Base-by-base conservation (phyloP, 2,329 filamentous ascomycete genomes). In the Aspergillus transmontanensis region DNA sequence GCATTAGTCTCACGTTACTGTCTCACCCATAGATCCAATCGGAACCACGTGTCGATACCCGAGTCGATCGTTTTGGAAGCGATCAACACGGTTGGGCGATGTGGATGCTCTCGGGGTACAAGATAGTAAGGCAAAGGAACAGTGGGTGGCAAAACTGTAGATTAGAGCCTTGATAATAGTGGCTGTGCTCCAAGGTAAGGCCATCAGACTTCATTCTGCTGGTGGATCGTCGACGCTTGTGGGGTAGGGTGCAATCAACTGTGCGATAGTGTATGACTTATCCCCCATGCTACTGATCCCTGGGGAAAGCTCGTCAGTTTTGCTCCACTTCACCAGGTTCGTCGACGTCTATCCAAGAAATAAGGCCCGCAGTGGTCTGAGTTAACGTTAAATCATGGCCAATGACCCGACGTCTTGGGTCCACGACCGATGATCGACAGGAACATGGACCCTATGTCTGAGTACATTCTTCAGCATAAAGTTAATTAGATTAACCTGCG, bases 371-470 rank as follows among this genome's bases (percentile, higher is more conserved):
- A 39, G 3, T 14, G 19, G 23, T 39, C 30, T 19, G n/a, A 39
- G 23, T 10, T 14, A 46, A 34, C 5, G 6, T 19, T 23, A 26
- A 39, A 26, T 39, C 32, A 39, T 39, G 14, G 32, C 51, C 32
- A 55, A 55, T 41, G 21, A 21, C 4, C 51, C 51, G 9, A 4
- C 6, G 21, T 12, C 39, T 30, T 30, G 39, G 39, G 6, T 30
- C 55, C 55, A 43, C 28, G 55, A 14, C 39, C 23, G 39, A 28
- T 57, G 55, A 57, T 57, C 55, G 55, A 45, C 55, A 46, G 23
- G 23, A 32, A 30, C 26, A 21, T 57, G 12, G 11, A 6, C 34
- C 32, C 39, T 46, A 34, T 45, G 23, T n/a, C 39, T 19, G 16
- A 41, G 39, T n/a, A 46, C 6, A 7, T 39, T 57, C 51, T 39